Conservation (phyloP, 1,139 yeast genomes). For the Scheffersomyces cryptocercus region DNA sequence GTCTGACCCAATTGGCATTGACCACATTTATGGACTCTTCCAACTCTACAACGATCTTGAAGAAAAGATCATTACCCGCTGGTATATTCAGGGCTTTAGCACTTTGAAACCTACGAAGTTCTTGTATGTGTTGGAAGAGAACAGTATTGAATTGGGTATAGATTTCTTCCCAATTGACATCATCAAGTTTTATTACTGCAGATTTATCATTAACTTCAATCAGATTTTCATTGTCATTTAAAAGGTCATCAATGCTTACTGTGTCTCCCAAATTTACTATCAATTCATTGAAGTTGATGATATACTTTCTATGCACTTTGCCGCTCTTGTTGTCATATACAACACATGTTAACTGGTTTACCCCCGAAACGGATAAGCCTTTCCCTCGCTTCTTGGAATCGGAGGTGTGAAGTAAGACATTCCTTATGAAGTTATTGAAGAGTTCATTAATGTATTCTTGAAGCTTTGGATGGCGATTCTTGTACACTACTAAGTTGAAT, state of each 20-base stretch:
- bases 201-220: slow-evolving; percentile 10
- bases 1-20: slow-evolving; percentile 25
- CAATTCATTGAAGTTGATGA: slow-evolving; percentile 30
- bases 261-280: slow-evolving; percentile 18
- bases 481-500: slow-evolving; percentile 40
- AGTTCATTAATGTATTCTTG: slow-evolving; percentile 35
- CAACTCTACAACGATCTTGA: slow-evolving; percentile 30
- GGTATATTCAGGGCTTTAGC: background rate
- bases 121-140: slow-evolving; percentile 33
- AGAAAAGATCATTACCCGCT: slow-evolving; percentile 21
- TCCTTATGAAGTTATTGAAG: slow-evolving; percentile 17
- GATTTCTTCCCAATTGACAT: slow-evolving; percentile 34
- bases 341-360: slow-evolving; percentile 23
- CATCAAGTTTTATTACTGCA: slow-evolving; percentile 23
- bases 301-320: slow-evolving; percentile 23
- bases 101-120: slow-evolving; percentile 15
- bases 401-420: background rate
- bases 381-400: slow-evolving; percentile 5
- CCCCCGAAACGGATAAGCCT: slow-evolving; percentile 9
- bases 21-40: slow-evolving; percentile 24
- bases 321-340: slow-evolving; percentile 24
- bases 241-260: slow-evolving; percentile 9
- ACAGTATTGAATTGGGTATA: slow-evolving; percentile 32
- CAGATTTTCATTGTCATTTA: slow-evolving; percentile 4
- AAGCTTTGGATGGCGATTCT: slow-evolving; percentile 47